phyloP scores from a whole-genome alignment of 192 early-diverging fungal species.

The Backusella morwellensis region DNA sequence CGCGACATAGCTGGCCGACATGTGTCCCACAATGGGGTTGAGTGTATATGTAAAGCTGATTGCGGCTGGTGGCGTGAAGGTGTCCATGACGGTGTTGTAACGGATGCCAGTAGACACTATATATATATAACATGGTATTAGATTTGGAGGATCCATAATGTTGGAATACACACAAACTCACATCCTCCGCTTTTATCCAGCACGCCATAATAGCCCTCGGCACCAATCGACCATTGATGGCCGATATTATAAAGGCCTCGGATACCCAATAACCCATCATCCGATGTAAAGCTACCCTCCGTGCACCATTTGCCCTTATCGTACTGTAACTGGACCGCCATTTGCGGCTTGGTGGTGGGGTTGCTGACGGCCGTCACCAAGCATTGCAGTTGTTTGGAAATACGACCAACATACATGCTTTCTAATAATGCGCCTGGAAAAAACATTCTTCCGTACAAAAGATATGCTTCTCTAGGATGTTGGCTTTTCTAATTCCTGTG shows the following conservation, averaged over 20 bases:
- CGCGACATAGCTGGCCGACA: slow-evolving; percentile 80
- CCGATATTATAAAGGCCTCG: slow-evolving; percentile 78
- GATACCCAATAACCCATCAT: slow-evolving; percentile 77
- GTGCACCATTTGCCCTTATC: slow-evolving; percentile 69
- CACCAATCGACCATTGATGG: slow-evolving; percentile 60
- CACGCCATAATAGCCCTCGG: slow-evolving; percentile 71
- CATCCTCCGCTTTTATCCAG: slow-evolving; percentile 88
- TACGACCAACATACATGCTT: slow-evolving; percentile 53
- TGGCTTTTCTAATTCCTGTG: background rate
- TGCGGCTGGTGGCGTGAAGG: slow-evolving; percentile 33
- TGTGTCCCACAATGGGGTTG: slow-evolving; percentile 94
- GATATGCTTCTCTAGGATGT: slow-evolving; percentile 37
- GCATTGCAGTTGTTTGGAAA: slow-evolving; percentile 54
- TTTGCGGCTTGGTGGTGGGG: slow-evolving; percentile 42
- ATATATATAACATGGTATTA: background rate
- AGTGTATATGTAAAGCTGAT: slow-evolving; percentile 70
- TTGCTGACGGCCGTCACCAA: slow-evolving; percentile 63
- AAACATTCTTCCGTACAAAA: slow-evolving; percentile 74
- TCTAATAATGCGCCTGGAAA: slow-evolving; percentile 67
- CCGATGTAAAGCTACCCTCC: slow-evolving; percentile 74
- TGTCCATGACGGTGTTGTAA: slow-evolving; percentile 58
- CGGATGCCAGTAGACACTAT: slow-evolving; percentile 66
- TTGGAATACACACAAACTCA: slow-evolving; percentile 34
- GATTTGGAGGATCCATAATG: background rate
- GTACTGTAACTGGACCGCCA: slow-evolving; percentile 67